phyloP scores from a whole-genome alignment of 345 rosid species.

The Pelargonium nanum region DNA sequence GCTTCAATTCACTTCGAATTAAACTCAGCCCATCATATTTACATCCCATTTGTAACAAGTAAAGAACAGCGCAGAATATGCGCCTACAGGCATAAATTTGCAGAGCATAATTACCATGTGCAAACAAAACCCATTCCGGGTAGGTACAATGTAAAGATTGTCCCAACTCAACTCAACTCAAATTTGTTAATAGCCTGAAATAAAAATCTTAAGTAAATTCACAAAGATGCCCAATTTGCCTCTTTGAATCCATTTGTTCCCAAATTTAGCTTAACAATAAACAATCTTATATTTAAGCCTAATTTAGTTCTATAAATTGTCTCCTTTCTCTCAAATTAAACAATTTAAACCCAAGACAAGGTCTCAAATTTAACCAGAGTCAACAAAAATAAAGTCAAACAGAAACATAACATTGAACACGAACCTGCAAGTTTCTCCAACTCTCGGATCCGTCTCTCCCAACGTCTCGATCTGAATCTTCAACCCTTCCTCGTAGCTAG shows the following conservation, averaged over 20 bases:
- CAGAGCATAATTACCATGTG: background rate
- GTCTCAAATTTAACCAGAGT: background rate
- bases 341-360: background rate
- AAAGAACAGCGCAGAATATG: too few relatives aligned
- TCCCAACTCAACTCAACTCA: background rate
- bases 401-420: too few relatives aligned
- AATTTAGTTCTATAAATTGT: background rate
- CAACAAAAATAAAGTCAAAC: background rate
- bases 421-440: conserved; percentile 99
- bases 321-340: background rate
- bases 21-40: background rate
- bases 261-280: background rate
- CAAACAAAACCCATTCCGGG: background rate
- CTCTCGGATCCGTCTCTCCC: conserved; percentile 93
- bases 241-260: background rate
- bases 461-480: conserved; percentile 92
- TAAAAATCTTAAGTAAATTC: too few relatives aligned
- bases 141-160: background rate
- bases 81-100: background rate
- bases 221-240: background rate
- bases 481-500: conserved; percentile 76
- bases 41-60: background rate
- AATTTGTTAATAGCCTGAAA: background rate
- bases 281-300: background rate
- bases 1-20: background rate